Percentiles rank a stretch among this genome's conserved stretches.
Evolutionary conservation across 768 basidiomycete species (phyloP).

Genomic region (Galerina marginata): DNA sequence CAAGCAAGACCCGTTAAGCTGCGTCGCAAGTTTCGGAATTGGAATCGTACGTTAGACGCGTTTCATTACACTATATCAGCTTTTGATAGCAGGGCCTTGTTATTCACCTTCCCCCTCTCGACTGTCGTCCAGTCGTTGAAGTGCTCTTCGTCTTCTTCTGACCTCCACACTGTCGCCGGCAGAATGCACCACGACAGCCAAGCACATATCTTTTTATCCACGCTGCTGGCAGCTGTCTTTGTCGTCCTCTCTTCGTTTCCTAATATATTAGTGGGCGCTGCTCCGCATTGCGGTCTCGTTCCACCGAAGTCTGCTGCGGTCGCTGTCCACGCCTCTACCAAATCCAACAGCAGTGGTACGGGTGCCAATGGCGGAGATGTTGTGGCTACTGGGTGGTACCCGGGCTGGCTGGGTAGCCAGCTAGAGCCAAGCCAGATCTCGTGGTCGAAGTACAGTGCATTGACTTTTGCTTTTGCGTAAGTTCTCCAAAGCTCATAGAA

Average conservation of each 20-base stretch:
- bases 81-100: not conserved
- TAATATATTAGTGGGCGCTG: slow-evolving; percentile 1
- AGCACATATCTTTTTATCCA: slow-evolving; percentile 6
- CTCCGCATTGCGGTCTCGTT: slow-evolving; percentile 35
- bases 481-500: slow-evolving; percentile 15
- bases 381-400: slow-evolving; percentile 61
- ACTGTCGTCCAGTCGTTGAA: not conserved
- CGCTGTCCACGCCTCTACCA: slow-evolving; percentile 1
- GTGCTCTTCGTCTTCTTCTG: not conserved
- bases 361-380: slow-evolving; percentile 31
- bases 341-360: slow-evolving; percentile 5
- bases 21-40: not conserved
- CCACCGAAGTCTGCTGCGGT: slow-evolving; percentile 27
- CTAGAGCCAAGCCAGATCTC: slow-evolving; percentile 50
- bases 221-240: slow-evolving; percentile 35
- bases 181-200: not conserved
- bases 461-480: slow-evolving; percentile 57
- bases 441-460: slow-evolving; percentile 58
- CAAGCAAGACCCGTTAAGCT: no score
- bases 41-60: slow-evolving; percentile 6
- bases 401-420: slow-evolving; percentile 51
- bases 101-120: not conserved
- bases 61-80: slow-evolving; percentile 4
- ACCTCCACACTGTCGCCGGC: not conserved
- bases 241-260: slow-evolving; percentile 8